Conservation (phyloP, 2,329 filamentous ascomycete species). For the Piedraia hortae region DNA sequence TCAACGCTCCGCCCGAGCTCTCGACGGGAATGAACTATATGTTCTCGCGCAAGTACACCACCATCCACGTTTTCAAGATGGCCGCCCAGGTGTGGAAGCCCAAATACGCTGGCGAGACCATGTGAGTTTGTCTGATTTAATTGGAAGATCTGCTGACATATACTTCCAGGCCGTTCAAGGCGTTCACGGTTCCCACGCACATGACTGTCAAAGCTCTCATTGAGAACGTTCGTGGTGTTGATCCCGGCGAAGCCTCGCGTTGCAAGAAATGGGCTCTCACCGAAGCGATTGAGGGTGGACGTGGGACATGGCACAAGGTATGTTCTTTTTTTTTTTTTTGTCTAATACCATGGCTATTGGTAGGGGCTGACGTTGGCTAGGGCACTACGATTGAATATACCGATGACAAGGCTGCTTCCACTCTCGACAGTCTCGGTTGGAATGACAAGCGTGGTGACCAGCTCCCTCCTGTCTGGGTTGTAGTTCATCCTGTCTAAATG, state of each 20-base stretch:
- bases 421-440: conserved; percentile 11
- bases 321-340: conserved; percentile 2
- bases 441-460: conserved; percentile 7
- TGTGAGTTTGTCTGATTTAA: conserved; percentile 2
- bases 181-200: conserved; percentile 9
- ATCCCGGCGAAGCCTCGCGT: conserved; percentile 2
- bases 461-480: conserved; percentile 11
- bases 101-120: conserved; percentile 3
- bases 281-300: conserved; percentile 11
- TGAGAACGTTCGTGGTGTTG: conserved; percentile 8
- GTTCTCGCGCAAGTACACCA: conserved; percentile 6
- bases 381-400: conserved; percentile 9
- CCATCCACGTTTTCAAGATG: conserved; percentile 8
- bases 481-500: conserved; percentile 9
- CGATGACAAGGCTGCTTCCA: conserved; percentile 8
- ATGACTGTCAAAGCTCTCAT: conserved; percentile 9
- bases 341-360: background rate
- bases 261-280: conserved; percentile 10
- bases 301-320: conserved; percentile 10
- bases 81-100: conserved; percentile 7
- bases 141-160: background rate
- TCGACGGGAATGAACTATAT: conserved; percentile 7
- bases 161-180: conserved; percentile 8
- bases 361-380: conserved; percentile 3
- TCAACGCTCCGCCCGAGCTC: conserved; percentile 3